Evolutionary conservation across 352 stramenopile species (phyloP).

Genomic region (Pythium aquatile): DNA sequence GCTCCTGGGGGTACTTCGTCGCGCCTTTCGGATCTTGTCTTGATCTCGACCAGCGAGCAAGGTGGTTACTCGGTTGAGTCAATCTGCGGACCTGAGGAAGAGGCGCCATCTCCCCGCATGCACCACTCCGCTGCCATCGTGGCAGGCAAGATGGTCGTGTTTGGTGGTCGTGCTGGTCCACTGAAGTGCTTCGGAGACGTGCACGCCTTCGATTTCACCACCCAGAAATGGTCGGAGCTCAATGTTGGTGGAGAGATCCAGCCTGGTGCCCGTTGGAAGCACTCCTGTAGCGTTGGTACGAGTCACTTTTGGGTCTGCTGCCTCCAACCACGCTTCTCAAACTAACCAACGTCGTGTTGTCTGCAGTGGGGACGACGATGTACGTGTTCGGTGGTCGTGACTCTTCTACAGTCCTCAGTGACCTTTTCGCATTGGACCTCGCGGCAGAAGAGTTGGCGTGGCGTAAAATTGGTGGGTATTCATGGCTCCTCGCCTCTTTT

Average conservation of each 20-base stretch:
- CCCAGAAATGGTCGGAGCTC: slow-evolving; percentile 44
- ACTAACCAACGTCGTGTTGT: slow-evolving; percentile 4
- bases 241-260: slow-evolving; percentile 23
- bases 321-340: not conserved
- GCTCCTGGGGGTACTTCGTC: slow-evolving; percentile 57
- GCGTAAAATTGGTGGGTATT: slow-evolving; percentile 47
- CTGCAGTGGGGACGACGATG: slow-evolving; percentile 60
- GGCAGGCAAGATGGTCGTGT: slow-evolving; percentile 63
- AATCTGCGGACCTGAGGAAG: not conserved
- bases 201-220: slow-evolving; percentile 48
- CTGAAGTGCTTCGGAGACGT: slow-evolving; percentile 69
- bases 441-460: slow-evolving; percentile 33
- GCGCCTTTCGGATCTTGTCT: slow-evolving; percentile 49
- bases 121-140: slow-evolving; percentile 68
- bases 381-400: slow-evolving; percentile 75
- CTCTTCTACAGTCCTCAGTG: slow-evolving; percentile 58
- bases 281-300: slow-evolving; percentile 60
- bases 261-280: slow-evolving; percentile 72
- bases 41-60: slow-evolving; percentile 17
- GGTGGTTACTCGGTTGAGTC: slow-evolving; percentile 8
- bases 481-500: not conserved
- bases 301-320: not conserved
- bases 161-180: slow-evolving; percentile 75
- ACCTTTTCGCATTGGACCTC: slow-evolving; percentile 71
- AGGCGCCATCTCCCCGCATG: slow-evolving; percentile 55